Base-by-base conservation (phyloP, 129 eudicot genomes). In the Lactuca sativa region DNA sequence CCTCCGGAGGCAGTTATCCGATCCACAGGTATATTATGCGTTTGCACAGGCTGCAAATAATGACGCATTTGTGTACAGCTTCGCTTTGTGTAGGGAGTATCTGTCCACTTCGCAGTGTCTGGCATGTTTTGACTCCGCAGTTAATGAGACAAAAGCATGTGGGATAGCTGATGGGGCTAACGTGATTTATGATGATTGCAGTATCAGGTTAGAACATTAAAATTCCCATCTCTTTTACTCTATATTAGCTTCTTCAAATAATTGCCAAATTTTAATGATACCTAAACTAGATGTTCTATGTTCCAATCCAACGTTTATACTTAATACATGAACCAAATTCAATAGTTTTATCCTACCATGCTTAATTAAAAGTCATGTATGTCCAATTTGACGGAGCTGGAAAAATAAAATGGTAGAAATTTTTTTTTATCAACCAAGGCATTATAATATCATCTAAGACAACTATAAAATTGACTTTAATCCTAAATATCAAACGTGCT, bases 41-140 rank as follows among this genome's bases (percentile, higher is more conserved):
- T 75, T 81, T 44, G 77, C 84, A 7, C 68, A 78, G 41, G 47
- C 53, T 9, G 54, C 34, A 16, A 36, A 62, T 78, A 83, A 72
- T 49, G 70, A 41, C 54, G 86, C 56, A 77, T 78, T 36, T 69
- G 85, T 78, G 79, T 82, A 65, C 37, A 60, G 38, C 33, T 75
- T 83, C 62, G 84, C 62, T 36, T 55, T 80, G 76, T 86, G 92
- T 72, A 68, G 86, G 41, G 77, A 72, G 17, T 86, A 86, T 71
- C 74, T 86, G 41, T 80, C 86, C 0, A 53, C 60, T 40, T 55
- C 69, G 4, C 75, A 78, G 58, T 86, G 92, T 55, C 6, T 86
- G 14, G 72, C 81, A 34, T 86, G 91, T 68, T 86, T 76, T 51
- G 79, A 80, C 75, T 68, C 82, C 8, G 91, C 86, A 3, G 77